Base-by-base conservation (phyloP, 148 eudicot species). In the Fagopyrum esculentum region DNA sequence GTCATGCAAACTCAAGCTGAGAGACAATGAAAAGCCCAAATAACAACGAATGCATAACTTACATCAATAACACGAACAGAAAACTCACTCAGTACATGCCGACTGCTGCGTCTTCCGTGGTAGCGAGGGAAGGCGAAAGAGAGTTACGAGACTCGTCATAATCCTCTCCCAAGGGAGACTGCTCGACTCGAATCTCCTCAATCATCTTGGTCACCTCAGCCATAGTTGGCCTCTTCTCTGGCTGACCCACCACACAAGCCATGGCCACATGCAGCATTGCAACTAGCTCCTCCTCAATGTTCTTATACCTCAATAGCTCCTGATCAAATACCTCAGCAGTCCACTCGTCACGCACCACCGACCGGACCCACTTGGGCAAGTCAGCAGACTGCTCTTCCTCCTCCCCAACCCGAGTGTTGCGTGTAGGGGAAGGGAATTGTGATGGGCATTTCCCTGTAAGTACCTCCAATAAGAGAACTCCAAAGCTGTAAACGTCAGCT, bases 291-390 rank as follows among this genome's bases (percentile, higher is more conserved):
- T 94, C 97, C 79, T 94, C 97, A 3, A 94, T 94, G 82, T 92
- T 92, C 86, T 94, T 94, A 75, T 94, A 94, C 91, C 98, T 92
- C 77, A 91, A 48, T 17, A 94, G 76, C 48, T 94, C 98, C 3
- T 86, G 87, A 76, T 94, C 98, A 63, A 90, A 94, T 69, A 94
- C 97, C 74, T 94, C 96, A 0, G 98, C 92, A 1, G 96, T 94
- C 98, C 98, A 94, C 84, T 94, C 96, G 75, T 94, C 96, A 59
- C 91, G 84, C 63, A 90, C 98, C 80, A 94, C 91, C 0, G 97
- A 94, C 74, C 82, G 82, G 4, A 94, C 97, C 97, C 98, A 94
- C 69, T 84, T 89, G 6, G 97, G 96, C 77, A 92, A 83, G 61
- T 94, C 98, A 74, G 81, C 83, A 2, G 85, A 55, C 45, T n/a